A percentile compares a stretch with the other conserved stretches of the same genome.
phyloP scores from a whole-genome alignment of 495 filamentous ascomycete genomes.

The Aspergillus sclerotiicarbonarius region DNA sequence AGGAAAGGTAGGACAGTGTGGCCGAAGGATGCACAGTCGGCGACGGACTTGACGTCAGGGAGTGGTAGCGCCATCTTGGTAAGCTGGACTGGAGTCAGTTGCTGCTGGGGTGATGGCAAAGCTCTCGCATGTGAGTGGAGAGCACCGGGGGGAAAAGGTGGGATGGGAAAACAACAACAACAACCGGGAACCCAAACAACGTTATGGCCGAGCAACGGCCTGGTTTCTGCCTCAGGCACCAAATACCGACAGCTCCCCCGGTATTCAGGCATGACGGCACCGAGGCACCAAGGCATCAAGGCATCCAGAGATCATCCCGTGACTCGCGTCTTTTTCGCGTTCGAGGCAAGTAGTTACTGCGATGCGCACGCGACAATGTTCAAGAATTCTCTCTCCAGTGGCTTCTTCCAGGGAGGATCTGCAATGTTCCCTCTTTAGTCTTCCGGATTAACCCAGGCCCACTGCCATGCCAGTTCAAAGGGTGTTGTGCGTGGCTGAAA shows the following conservation, averaged over 20 bases:
- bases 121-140: slow-evolving; percentile 3
- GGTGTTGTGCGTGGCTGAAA: slow-evolving; percentile 93
- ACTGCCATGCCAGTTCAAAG: slow-evolving; percentile 36
- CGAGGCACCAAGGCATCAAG: not conserved
- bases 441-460: not conserved
- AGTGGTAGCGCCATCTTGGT: slow-evolving; percentile 57
- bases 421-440: not conserved
- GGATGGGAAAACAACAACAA: slow-evolving; percentile 8
- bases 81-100: not conserved
- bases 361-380: not conserved
- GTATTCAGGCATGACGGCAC: slow-evolving; percentile 9
- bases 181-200: not conserved
- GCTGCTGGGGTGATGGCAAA: slow-evolving; percentile 7
- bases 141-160: slow-evolving; percentile 7
- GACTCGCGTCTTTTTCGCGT: slow-evolving; percentile 17
- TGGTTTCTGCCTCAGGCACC: not conserved
- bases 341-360: not conserved
- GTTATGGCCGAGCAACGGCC: not conserved
- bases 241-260: not conserved
- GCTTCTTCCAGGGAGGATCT: not conserved
- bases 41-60: slow-evolving; percentile 63
- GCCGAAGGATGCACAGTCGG: slow-evolving; percentile 69
- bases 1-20: slow-evolving; percentile 73
- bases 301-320: slow-evolving; percentile 7
- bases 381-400: not conserved